phyloP scores from a whole-genome alignment of 2,329 filamentous ascomycete genomes.

The Trichoderma breve region DNA sequence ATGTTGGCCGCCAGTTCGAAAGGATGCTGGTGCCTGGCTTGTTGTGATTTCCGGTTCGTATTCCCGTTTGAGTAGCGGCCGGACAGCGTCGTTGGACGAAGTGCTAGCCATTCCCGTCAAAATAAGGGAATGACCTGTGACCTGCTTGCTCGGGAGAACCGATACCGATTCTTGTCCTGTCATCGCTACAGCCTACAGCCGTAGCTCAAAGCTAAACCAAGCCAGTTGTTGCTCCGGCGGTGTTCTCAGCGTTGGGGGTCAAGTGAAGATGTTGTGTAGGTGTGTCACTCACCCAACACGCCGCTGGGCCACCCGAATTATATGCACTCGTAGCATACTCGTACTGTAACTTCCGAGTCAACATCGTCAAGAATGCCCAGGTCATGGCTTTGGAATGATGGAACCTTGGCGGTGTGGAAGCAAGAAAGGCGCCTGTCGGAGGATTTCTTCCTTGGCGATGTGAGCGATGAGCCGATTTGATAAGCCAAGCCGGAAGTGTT shows the following conservation, averaged over 20 bases:
- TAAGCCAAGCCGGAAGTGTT: neutral
- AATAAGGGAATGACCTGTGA: neutral
- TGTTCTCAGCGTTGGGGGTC: too few species aligned
- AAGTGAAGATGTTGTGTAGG: too few species aligned
- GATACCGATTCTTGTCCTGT: neutral
- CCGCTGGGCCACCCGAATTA: too few species aligned
- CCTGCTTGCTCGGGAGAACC: neutral
- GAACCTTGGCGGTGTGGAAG: neutral
- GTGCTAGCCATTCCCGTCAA: neutral
- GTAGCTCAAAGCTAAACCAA: too few species aligned
- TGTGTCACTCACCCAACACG: too few species aligned
- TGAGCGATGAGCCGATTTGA: neutral
- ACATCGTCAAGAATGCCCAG: neutral
- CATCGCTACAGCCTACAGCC: too few species aligned
- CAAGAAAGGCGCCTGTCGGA: neutral
- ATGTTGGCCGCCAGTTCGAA: neutral
- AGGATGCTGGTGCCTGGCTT: neutral
- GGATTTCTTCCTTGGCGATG: neutral
- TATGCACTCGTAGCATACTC: neutral
- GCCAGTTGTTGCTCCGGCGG: too few species aligned
- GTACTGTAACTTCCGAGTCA: neutral
- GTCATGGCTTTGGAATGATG: neutral
- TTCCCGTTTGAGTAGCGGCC: neutral
- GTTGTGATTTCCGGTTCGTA: neutral
- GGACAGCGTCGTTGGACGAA: neutral